Base-by-base conservation (phyloP, 345 rosid species). In the Citrus australasica region DNA sequence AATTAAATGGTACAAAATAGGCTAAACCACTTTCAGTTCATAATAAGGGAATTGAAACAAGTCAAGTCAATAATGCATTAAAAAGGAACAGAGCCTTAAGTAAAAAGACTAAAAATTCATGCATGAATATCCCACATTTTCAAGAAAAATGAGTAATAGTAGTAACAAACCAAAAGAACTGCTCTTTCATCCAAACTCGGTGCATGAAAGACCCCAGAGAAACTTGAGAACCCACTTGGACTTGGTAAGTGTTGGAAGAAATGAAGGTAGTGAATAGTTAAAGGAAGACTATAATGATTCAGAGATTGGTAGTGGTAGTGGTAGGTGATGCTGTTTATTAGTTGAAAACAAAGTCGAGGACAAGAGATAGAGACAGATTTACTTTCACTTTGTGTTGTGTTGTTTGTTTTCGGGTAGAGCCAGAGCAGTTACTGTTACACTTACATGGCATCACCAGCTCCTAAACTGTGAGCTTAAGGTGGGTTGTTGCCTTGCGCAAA, bases 251-350 rank as follows among this genome's bases (percentile, higher is more conserved):
- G 51, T 46, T 13, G 51, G 14, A 13, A 11, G 51, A 64, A 32
- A 32, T 64, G 40, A 21, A 63, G 67, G 19, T 13, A 28, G 37
- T 28, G 35, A 28, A 28, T 63, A 5, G 37, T 16, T 22, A 30
- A 28, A 30, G 3, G 51, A 46, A 46, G 51, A 46, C 51, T 3
- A 46, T 13, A 4, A 46, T 5, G 58, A 53, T 53, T 53, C 58
- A 28, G 68, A 2, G 10, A 3, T 27, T 5, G 10, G 55, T 60
- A 71, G 62, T 71, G 75, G 32, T 27, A 16, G 22, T 21, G 48
- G 75, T 55, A 71, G 75, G 75, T 71, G 64, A 32, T 71, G 64
- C 63, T 30, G 75, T 71, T 71, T 53, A 71, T 71, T 9, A 11
- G 10, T 6, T 9, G 42, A 8, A 51, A 55, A 55, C 46, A 19